These are phyloP conservation scores for Phytophthora sansomeana DNA, from an alignment of 352 stramenopile species.

Conservation along the genomic window DNA sequence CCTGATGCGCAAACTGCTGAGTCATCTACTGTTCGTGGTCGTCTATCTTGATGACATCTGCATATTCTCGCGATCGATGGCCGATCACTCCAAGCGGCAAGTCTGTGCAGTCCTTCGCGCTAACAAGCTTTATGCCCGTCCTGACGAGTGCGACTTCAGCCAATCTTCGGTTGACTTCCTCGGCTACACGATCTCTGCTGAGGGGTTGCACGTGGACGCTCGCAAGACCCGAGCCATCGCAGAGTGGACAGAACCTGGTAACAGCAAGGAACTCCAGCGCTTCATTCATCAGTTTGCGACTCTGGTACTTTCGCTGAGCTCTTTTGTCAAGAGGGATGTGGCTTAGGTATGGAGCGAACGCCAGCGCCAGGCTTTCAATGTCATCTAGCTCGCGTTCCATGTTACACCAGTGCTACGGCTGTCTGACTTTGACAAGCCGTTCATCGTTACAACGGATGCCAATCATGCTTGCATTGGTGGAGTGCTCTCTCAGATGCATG, in stretches of 20 bases:
- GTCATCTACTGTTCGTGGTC: neutral
- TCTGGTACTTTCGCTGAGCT: too few relatives aligned
- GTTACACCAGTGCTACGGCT: conserved; percentile 37
- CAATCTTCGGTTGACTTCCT: neutral
- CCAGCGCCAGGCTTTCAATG: conserved; percentile 8
- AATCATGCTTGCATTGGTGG: conserved; percentile 15
- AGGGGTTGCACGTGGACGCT: neutral
- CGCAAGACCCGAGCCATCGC: neutral
- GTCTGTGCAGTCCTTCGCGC: conserved; percentile 2
- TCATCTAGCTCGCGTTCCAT: conserved; percentile 34
- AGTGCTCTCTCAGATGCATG: conserved; percentile 1
- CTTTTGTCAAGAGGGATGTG: too few relatives aligned
- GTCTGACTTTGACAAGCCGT: conserved; percentile 33
- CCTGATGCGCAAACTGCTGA: conserved; percentile 7
- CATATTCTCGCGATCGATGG: conserved; percentile 6
- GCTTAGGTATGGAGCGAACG: too few relatives aligned
- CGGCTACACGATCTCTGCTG: neutral
- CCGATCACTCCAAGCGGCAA: neutral
- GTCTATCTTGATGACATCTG: conserved; percentile 5
- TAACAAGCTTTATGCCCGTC: conserved; percentile 1
- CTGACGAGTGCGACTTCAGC: neutral
- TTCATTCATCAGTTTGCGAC: too few relatives aligned
- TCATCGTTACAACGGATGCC: conserved; percentile 50
- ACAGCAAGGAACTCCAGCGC: too few relatives aligned
- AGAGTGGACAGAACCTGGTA: neutral